Percentiles rank a stretch among this genome's conserved stretches.
Conservation (phyloP, 306 rosid genomes). For the Cucurbita argyrosperma region DNA sequence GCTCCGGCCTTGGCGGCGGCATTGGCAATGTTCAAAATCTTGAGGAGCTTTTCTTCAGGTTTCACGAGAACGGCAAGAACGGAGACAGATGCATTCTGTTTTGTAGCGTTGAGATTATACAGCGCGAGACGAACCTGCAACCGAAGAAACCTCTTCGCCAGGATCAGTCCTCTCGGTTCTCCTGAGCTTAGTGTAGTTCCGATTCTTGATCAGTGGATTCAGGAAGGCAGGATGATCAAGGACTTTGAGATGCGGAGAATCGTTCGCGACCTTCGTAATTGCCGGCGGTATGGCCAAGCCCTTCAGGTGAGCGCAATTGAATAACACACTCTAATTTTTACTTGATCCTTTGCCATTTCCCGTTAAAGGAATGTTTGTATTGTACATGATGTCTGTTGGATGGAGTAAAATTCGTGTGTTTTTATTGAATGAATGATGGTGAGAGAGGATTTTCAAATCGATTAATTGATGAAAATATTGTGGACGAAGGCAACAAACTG, state of each 20-base stretch:
- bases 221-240: conserved; percentile 21
- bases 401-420: neutral
- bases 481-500: neutral
- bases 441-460: neutral
- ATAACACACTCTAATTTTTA: neutral
- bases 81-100: neutral
- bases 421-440: neutral
- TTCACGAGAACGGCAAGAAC: neutral
- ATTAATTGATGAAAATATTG: neutral
- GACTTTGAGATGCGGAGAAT: conserved; percentile 16
- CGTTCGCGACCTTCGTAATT: conserved; percentile 29
- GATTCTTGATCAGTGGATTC: conserved; percentile 44
- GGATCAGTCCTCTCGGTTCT: conserved; percentile 48
- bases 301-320: conserved; percentile 26
- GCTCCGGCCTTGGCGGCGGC: neutral
- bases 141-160: conserved; percentile 26
- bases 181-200: conserved; percentile 42
- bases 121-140: conserved; percentile 7
- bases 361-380: neutral
- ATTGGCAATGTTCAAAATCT: conserved; percentile 10
- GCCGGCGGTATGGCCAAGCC: conserved; percentile 41
- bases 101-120: conserved; percentile 8
- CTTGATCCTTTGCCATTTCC: neutral
- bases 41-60: conserved; percentile 9
- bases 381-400: neutral